phyloP scores from a whole-genome alignment of 78 protist genomes.

The Guillardia theta region DNA sequence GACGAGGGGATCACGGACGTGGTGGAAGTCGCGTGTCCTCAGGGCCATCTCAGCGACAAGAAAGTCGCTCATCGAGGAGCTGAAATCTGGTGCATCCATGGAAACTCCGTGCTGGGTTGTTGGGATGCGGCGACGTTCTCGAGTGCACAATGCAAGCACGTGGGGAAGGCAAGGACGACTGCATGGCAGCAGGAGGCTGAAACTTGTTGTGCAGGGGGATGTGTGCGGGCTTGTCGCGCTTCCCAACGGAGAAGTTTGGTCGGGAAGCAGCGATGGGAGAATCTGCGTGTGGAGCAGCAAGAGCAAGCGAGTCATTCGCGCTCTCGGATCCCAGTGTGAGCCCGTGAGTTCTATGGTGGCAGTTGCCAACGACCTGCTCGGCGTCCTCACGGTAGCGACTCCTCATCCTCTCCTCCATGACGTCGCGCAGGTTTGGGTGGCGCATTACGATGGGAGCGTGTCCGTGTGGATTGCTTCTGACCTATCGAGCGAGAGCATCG shows the following conservation, averaged over 20 bases:
- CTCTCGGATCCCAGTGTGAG: not conserved
- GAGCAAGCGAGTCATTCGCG: constrained; percentile 17
- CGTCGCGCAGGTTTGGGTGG: no score
- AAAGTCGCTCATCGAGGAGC: not conserved
- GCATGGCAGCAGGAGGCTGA: no score
- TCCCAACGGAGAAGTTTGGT: not conserved
- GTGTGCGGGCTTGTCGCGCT: not conserved
- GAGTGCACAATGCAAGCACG: not conserved
- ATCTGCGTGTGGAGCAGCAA: not conserved
- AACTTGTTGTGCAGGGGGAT: no score
- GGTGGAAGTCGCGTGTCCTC: not conserved
- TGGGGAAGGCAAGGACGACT: no score
- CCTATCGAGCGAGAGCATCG: not conserved
- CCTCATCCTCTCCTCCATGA: no score
- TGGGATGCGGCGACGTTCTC: not conserved
- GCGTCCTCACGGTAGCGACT: not conserved
- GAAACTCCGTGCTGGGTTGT: not conserved
- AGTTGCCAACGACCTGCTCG: not conserved
- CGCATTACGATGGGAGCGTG: not conserved
- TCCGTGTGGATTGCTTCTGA: not conserved
- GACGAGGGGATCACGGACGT: not conserved
- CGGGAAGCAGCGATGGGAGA: not conserved
- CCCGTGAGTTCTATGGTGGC: not conserved
- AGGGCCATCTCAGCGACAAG: not conserved
- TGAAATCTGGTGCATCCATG: not conserved